Percentiles rank a stretch among this genome's conserved stretches.
Evolutionary conservation across 345 rosid species (phyloP).

Genomic region (Euclidium syriacum): DNA sequence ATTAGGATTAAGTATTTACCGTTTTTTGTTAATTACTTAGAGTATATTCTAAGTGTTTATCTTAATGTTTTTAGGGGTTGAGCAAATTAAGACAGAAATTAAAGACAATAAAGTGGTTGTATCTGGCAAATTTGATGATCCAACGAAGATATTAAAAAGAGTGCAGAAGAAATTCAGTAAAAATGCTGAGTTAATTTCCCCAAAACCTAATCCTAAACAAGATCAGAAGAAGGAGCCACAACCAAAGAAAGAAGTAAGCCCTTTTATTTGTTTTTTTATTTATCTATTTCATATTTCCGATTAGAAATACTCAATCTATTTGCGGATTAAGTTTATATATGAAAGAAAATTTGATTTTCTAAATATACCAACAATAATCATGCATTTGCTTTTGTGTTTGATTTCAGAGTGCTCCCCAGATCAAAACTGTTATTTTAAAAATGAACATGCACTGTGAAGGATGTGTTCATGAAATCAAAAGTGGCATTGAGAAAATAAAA

Average conservation of each 20-base stretch:
- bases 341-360: neutral
- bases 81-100: slow-evolving; percentile 38
- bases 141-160: slow-evolving; percentile 39
- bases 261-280: neutral
- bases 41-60: neutral
- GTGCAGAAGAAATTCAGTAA: slow-evolving; percentile 45
- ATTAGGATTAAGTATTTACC: neutral
- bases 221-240: slow-evolving; percentile 25
- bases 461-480: slow-evolving; percentile 52
- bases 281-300: neutral
- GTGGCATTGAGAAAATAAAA: slow-evolving; percentile 38
- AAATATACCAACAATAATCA: neutral
- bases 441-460: slow-evolving; percentile 68
- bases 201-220: slow-evolving; percentile 31
- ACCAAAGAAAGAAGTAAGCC: slow-evolving; percentile 36
- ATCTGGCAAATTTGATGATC: slow-evolving; percentile 46
- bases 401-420: slow-evolving; percentile 28
- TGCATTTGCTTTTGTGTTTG: neutral
- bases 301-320: neutral
- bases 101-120: slow-evolving; percentile 40
- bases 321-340: neutral
- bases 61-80: slow-evolving; percentile 40
- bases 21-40: neutral
- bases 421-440: slow-evolving; percentile 37
- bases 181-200: slow-evolving; percentile 50